Evolutionary conservation across 768 basidiomycete species (phyloP).

Genomic region (Boletus rufocinnamomeus): DNA sequence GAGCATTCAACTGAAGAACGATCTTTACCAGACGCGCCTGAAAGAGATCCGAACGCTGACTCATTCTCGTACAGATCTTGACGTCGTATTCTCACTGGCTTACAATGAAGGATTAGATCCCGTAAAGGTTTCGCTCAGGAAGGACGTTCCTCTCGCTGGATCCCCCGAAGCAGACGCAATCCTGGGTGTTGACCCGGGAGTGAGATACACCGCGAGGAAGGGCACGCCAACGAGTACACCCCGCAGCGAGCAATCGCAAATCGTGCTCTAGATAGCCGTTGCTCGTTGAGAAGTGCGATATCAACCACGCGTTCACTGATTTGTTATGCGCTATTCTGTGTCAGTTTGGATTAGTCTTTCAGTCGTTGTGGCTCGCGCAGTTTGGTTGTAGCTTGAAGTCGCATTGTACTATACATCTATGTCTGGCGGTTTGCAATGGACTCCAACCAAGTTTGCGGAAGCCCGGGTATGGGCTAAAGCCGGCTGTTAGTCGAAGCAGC

Average conservation of each 20-base stretch:
- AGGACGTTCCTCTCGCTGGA: background rate
- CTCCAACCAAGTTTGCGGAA: background rate
- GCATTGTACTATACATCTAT: background rate
- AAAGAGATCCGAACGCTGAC: background rate
- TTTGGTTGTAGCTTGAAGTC: background rate
- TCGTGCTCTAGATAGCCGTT: background rate
- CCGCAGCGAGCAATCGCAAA: background rate
- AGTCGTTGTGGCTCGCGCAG: background rate
- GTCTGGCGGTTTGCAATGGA: background rate
- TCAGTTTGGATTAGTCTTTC: background rate
- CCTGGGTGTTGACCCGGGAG: background rate
- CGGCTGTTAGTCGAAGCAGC: too few species aligned
- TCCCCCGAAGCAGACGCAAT: background rate
- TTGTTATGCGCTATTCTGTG: background rate
- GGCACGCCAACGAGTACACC: background rate
- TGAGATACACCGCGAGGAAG: background rate
- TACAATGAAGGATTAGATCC: background rate
- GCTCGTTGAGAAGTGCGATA: background rate
- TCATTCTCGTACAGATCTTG: too few species aligned
- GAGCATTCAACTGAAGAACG: too few species aligned
- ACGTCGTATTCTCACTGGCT: background rate
- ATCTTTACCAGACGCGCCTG: background rate
- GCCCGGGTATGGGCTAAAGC: background rate
- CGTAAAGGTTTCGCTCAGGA: background rate
- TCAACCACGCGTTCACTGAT: background rate